These are phyloP conservation scores for Ogataea trehalophila DNA, from an alignment of 805 yeast species.

Conservation along the genomic window DNA sequence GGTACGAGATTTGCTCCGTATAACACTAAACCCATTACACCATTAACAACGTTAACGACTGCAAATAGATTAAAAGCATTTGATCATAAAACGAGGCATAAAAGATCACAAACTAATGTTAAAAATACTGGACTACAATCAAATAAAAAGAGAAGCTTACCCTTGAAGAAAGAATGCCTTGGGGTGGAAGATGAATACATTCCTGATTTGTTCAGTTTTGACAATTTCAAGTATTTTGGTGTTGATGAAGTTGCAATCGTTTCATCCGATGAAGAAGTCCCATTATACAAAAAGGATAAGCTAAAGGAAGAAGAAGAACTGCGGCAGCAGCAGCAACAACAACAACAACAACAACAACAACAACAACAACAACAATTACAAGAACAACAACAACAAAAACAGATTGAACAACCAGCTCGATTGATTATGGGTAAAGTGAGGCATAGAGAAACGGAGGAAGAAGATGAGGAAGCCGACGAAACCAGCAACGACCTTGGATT, in stretches of 20 bases:
- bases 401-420: background rate
- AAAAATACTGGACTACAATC: background rate
- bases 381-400: too few species aligned
- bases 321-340: too few species aligned
- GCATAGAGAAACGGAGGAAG: background rate
- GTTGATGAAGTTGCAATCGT: conserved; percentile 8
- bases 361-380: too few species aligned
- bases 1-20: conserved; percentile 17
- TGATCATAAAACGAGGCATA: too few species aligned
- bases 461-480: conserved; percentile 1
- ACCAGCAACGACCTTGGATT: conserved; percentile 4
- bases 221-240: conserved; percentile 6
- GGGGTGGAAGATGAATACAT: conserved; percentile 76
- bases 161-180: background rate
- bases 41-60: background rate
- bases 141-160: background rate
- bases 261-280: conserved; percentile 5
- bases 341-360: too few species aligned
- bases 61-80: too few species aligned
- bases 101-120: background rate
- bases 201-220: conserved; percentile 51
- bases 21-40: conserved; percentile 12
- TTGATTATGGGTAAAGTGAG: background rate
- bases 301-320: background rate
- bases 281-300: background rate